These are phyloP conservation scores for Buxus sempervirens DNA, from an alignment of 164 flowering plant species.

Conservation along the genomic window DNA sequence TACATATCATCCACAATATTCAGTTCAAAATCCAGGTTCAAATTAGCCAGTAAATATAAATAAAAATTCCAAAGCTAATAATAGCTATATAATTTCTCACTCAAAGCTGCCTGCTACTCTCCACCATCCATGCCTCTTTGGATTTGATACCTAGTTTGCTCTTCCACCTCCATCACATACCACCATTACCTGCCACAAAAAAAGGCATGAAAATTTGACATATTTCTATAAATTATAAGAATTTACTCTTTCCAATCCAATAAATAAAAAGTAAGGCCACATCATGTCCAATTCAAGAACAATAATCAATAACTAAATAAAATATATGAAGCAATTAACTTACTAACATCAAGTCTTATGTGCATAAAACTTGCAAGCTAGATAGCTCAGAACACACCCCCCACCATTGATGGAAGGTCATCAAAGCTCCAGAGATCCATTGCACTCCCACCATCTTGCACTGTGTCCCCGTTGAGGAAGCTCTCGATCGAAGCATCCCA, in stretches of 20 bases:
- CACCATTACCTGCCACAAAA: conserved; percentile 30
- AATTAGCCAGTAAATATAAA: not conserved
- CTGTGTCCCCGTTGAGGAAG: conserved; percentile 49
- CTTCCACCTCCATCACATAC: conserved; percentile 15
- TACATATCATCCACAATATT: conserved; percentile 19
- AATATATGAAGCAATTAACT: conserved; percentile 5
- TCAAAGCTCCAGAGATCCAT: conserved; percentile 88
- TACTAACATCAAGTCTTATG: conserved; percentile 58
- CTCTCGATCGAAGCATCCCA: conserved; percentile 68
- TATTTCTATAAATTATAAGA: too few species aligned
- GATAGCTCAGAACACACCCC: conserved; percentile 45
- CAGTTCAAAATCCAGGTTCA: conserved; percentile 1
- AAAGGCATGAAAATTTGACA: not conserved
- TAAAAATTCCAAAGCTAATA: not conserved
- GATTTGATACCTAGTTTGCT: conserved; percentile 11
- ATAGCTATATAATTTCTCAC: conserved; percentile 7
- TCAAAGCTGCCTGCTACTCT: conserved; percentile 14
- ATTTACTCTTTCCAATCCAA: too few species aligned
- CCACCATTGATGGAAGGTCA: conserved; percentile 47
- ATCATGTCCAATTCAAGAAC: too few species aligned
- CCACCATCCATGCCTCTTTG: conserved; percentile 9
- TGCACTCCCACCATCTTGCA: conserved; percentile 54
- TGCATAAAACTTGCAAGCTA: conserved; percentile 34
- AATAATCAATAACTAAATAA: not conserved
- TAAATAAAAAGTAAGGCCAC: too few species aligned